phyloP scores from a whole-genome alignment of 495 filamentous ascomycete species.

The Penicillium antarcticum region DNA sequence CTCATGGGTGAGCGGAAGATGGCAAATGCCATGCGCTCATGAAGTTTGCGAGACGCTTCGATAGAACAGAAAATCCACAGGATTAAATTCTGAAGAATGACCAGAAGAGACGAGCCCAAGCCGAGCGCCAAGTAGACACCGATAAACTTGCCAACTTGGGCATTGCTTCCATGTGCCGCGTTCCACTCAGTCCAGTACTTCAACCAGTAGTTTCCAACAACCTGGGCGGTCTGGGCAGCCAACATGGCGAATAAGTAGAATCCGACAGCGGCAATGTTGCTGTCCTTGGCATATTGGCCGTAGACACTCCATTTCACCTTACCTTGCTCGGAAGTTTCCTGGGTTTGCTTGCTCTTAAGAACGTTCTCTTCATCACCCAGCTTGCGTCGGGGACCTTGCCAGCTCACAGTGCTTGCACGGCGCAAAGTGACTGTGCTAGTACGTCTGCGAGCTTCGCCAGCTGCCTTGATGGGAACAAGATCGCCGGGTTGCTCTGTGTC shows the following conservation, averaged over 20 bases:
- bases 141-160: constrained; percentile 80
- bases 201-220: constrained; percentile 85
- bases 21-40: constrained; percentile 96
- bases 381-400: constrained; percentile 80
- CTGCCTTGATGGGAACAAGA: constrained; percentile 64
- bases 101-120: constrained; percentile 78
- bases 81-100: constrained; percentile 89
- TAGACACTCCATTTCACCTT: constrained; percentile 97
- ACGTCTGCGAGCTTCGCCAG: constrained; percentile 51
- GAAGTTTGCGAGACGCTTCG: constrained; percentile 93
- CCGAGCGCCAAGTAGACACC: constrained; percentile 94
- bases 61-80: constrained; percentile 99
- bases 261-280: constrained; percentile 77
- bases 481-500: constrained; percentile 69
- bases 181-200: constrained; percentile 89
- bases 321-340: constrained; percentile 86
- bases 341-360: constrained; percentile 75
- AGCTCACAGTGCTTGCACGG: constrained; percentile 87
- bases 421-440: constrained; percentile 74
- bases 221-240: constrained; percentile 74
- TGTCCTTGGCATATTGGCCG: constrained; percentile 85
- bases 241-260: constrained; percentile 78
- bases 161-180: constrained; percentile 60
- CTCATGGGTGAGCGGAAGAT: constrained; percentile 98
- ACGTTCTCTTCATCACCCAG: constrained; percentile 77